These are phyloP conservation scores for Brassica incana DNA, from an alignment of 345 rosid genomes.

Conservation along the genomic window DNA sequence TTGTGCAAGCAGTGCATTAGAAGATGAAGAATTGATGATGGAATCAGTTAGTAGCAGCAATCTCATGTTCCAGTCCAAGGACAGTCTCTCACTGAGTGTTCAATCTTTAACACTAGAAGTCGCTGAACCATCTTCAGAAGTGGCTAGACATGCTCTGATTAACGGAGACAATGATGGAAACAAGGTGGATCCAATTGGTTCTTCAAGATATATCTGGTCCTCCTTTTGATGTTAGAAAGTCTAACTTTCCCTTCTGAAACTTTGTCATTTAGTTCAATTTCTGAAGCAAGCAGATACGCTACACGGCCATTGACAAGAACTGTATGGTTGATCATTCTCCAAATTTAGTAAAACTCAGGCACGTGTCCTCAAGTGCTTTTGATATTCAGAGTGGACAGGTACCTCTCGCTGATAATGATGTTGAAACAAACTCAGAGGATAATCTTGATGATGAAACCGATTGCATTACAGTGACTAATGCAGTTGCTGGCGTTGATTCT, in stretches of 20 bases:
- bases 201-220: conserved; percentile 26
- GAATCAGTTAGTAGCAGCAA: conserved; percentile 33
- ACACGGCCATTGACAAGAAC: conserved; percentile 35
- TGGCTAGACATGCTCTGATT: conserved; percentile 27
- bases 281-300: conserved; percentile 38
- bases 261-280: conserved; percentile 39
- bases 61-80: conserved; percentile 42
- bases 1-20: conserved; percentile 31
- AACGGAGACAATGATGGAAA: conserved; percentile 28
- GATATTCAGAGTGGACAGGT: conserved; percentile 32
- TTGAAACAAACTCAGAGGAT: conserved; percentile 34
- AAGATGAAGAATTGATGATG: conserved; percentile 42
- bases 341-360: conserved; percentile 30
- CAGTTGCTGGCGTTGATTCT: conserved; percentile 24
- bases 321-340: conserved; percentile 35
- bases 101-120: conserved; percentile 38
- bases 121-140: conserved; percentile 35
- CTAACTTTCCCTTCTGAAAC: conserved; percentile 33
- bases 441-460: conserved; percentile 14
- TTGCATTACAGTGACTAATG: conserved; percentile 10
- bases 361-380: conserved; percentile 27
- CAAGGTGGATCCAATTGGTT: conserved; percentile 20
- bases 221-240: conserved; percentile 38
- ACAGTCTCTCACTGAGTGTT: conserved; percentile 28
- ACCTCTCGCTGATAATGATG: conserved; percentile 23